These are phyloP conservation scores for Penicillium psychrofluorescens DNA, from an alignment of 495 filamentous ascomycete genomes.

Conservation along the genomic window DNA sequence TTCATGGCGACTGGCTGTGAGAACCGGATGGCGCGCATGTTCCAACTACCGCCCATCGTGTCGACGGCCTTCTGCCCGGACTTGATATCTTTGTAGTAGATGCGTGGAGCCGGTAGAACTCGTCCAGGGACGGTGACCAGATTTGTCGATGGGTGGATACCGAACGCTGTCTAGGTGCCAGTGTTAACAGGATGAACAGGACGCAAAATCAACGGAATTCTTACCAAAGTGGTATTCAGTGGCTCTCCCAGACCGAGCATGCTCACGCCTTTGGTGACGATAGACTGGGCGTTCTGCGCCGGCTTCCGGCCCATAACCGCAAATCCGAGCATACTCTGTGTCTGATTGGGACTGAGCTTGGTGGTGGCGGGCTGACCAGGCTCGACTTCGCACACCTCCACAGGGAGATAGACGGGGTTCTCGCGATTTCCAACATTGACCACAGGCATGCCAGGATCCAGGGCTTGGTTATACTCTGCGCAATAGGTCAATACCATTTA, in stretches of 20 bases:
- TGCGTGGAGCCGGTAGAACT: conserved; percentile 45
- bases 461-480: conserved; percentile 36
- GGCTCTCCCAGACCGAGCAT: conserved; percentile 38
- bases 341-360: conserved; percentile 51
- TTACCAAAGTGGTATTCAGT: conserved; percentile 21
- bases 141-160: conserved; percentile 41
- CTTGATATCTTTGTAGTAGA: conserved; percentile 42
- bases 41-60: conserved; percentile 43
- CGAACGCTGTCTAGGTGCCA: conserved; percentile 39
- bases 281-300: conserved; percentile 55
- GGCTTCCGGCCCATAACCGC: conserved; percentile 54
- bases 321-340: conserved; percentile 57
- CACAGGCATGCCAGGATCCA: conserved; percentile 45
- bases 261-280: conserved; percentile 47
- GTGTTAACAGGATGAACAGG: neutral
- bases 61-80: conserved; percentile 14
- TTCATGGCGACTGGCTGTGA: conserved; percentile 21
- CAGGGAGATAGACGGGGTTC: conserved; percentile 57
- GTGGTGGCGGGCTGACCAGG: conserved; percentile 56
- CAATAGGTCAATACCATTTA: neutral
- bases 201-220: neutral
- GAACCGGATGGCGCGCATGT: conserved; percentile 44
- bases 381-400: conserved; percentile 56
- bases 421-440: conserved; percentile 59
- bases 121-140: conserved; percentile 62